phyloP scores from a whole-genome alignment of 1,139 yeast species.

The Magnusiomyces ingens region DNA sequence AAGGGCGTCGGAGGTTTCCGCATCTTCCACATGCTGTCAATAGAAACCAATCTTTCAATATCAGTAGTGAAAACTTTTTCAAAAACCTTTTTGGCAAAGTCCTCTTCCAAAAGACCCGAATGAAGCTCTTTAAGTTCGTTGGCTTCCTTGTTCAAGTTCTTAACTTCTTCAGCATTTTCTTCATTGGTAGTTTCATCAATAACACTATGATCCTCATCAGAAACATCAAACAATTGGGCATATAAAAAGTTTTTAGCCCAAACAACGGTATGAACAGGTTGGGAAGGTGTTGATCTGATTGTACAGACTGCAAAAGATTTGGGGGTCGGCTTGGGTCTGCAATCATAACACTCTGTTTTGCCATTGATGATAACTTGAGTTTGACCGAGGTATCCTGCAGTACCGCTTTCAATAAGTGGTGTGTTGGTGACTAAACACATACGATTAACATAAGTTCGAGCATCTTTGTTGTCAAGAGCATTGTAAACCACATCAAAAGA shows the following conservation, averaged over 20 bases:
- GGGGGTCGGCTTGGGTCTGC: constrained; percentile 80
- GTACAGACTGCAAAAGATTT: constrained; percentile 94
- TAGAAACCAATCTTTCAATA: constrained; percentile 60
- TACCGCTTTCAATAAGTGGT: constrained; percentile 89
- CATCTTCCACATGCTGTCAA: constrained; percentile 74
- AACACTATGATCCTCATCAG: constrained; percentile 39
- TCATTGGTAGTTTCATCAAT: constrained; percentile 42
- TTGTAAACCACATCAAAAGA: constrained; percentile 76
- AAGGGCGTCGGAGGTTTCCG: constrained; percentile 65
- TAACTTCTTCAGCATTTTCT: constrained; percentile 46
- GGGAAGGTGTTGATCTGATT: constrained; percentile 91
- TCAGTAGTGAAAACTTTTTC: constrained; percentile 56
- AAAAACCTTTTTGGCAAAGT: constrained; percentile 36
- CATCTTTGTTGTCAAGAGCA: constrained; percentile 90
- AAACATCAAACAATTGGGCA: constrained; percentile 60
- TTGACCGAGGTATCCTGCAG: constrained; percentile 92
- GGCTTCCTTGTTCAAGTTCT: constrained; percentile 61
- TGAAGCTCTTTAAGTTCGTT: constrained; percentile 64
- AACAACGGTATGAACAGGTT: constrained; percentile 91
- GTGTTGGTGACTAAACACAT: constrained; percentile 66
- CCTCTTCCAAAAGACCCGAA: constrained; percentile 35
- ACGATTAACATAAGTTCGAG: constrained; percentile 81
- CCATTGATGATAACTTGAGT: constrained; percentile 86
- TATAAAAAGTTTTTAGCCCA: constrained; percentile 96
- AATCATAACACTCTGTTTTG: constrained; percentile 85